Evolutionary conservation across 345 rosid species (phyloP).

Genomic region (Melaleuca alternifolia): DNA sequence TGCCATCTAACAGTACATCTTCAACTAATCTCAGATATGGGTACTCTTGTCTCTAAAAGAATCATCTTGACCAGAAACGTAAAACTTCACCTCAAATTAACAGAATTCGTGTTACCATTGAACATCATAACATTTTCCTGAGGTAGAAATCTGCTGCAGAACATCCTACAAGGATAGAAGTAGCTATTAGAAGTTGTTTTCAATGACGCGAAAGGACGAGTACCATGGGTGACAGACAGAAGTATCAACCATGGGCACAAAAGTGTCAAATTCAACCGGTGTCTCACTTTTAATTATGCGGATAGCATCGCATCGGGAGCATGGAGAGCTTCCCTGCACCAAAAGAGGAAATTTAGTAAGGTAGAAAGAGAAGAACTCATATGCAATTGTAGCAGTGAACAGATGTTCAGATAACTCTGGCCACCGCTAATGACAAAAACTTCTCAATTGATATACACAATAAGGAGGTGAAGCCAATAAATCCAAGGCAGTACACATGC

Average conservation of each 20-base stretch:
- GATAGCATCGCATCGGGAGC: slow-evolving; percentile 69
- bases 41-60: slow-evolving; percentile 65
- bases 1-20: no score
- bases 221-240: no score
- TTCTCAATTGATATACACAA: no score
- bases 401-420: no score
- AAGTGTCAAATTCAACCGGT: slow-evolving; percentile 72
- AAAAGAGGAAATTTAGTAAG: background rate
- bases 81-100: slow-evolving; percentile 45
- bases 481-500: no score
- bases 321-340: slow-evolving; percentile 64
- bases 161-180: slow-evolving; percentile 65
- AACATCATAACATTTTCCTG: slow-evolving; percentile 15
- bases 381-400: no score
- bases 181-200: slow-evolving; percentile 46
- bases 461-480: no score
- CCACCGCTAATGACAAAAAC: no score
- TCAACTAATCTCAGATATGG: slow-evolving; percentile 54
- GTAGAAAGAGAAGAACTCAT: background rate
- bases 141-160: slow-evolving; percentile 18
- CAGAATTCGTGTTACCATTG: slow-evolving; percentile 14
- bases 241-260: slow-evolving; percentile 51
- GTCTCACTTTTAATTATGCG: slow-evolving; percentile 73
- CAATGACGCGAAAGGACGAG: no score
- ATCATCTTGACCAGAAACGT: slow-evolving; percentile 64